phyloP scores from a whole-genome alignment of 805 yeast species.

The Pichia occidentalis region DNA sequence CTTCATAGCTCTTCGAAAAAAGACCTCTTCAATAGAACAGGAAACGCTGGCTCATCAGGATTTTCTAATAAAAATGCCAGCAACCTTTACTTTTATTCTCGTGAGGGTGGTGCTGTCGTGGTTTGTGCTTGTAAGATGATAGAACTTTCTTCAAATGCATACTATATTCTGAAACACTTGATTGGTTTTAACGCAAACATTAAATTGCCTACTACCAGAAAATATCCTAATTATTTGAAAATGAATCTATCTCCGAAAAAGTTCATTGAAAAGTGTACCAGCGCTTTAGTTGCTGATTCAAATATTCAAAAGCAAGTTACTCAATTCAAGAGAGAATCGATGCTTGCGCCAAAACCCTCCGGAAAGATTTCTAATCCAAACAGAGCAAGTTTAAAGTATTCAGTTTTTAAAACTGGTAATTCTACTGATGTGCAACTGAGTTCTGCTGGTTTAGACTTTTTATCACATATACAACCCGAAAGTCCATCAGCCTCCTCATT shows the following conservation, averaged over 20 bases:
- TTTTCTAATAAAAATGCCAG: neutral
- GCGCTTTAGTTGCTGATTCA: constrained; percentile 45
- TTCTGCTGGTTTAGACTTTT: constrained; percentile 39
- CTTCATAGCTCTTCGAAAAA: constrained; percentile 38
- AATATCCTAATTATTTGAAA: constrained; percentile 57
- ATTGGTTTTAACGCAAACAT: constrained; percentile 55
- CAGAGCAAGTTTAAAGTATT: constrained; percentile 35
- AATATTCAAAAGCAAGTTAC: constrained; percentile 27
- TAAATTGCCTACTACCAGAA: constrained; percentile 48
- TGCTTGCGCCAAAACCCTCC: neutral
- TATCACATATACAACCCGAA: constrained; percentile 26
- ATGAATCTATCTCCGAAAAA: constrained; percentile 53
- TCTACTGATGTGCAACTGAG: constrained; percentile 43
- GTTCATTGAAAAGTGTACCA: constrained; percentile 56
- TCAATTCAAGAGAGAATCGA: constrained; percentile 9
- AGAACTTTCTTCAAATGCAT: constrained; percentile 37
- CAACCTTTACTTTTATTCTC: constrained; percentile 44
- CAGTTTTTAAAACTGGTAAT: constrained; percentile 45
- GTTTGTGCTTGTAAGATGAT: constrained; percentile 39
- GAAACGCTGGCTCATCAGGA: neutral
- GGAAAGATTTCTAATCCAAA: neutral
- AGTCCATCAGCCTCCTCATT: constrained; percentile 23
- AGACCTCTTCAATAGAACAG: constrained; percentile 4
- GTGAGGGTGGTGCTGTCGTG: constrained; percentile 51
- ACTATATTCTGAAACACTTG: constrained; percentile 48